Percentiles rank a stretch among this genome's conserved stretches.
Evolutionary conservation across 2,329 filamentous ascomycete genomes (phyloP).

Genomic region (Plenodomus biglobosus): DNA sequence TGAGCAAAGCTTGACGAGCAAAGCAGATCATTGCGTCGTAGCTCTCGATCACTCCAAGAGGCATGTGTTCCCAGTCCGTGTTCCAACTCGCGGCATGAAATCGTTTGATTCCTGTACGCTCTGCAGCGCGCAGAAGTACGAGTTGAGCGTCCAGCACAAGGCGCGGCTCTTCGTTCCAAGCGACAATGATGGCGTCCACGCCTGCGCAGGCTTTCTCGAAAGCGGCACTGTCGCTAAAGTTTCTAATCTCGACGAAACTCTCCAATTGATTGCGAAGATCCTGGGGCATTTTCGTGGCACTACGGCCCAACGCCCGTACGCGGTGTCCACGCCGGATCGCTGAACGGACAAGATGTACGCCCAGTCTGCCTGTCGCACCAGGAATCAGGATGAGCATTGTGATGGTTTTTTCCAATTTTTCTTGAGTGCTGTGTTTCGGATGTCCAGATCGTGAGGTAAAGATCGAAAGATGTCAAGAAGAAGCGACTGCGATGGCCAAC

Average conservation of each 20-base stretch:
- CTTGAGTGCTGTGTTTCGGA: not conserved
- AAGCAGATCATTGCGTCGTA: slow-evolving; percentile 17
- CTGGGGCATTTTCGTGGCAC: slow-evolving; percentile 28
- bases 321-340: slow-evolving; percentile 34
- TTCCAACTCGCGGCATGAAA: slow-evolving; percentile 18
- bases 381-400: slow-evolving; percentile 45
- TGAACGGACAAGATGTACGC: slow-evolving; percentile 29
- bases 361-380: slow-evolving; percentile 44
- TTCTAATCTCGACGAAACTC: slow-evolving; percentile 7
- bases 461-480: no score
- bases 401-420: not conserved
- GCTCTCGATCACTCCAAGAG: slow-evolving; percentile 11
- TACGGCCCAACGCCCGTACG: slow-evolving; percentile 41
- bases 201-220: slow-evolving; percentile 13
- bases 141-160: slow-evolving; percentile 18
- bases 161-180: slow-evolving; percentile 11
- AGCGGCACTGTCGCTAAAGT: slow-evolving; percentile 1
- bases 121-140: slow-evolving; percentile 18
- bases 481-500: not conserved
- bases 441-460: no score
- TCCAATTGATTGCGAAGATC: slow-evolving; percentile 6
- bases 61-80: slow-evolving; percentile 14
- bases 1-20: slow-evolving; percentile 5
- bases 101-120: slow-evolving; percentile 15
- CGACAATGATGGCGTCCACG: slow-evolving; percentile 21